Percentiles rank a stretch among this genome's conserved stretches.
Conservation (phyloP, 2,329 filamentous ascomycete species). For the Pseudogymnoascus sp. region DNA sequence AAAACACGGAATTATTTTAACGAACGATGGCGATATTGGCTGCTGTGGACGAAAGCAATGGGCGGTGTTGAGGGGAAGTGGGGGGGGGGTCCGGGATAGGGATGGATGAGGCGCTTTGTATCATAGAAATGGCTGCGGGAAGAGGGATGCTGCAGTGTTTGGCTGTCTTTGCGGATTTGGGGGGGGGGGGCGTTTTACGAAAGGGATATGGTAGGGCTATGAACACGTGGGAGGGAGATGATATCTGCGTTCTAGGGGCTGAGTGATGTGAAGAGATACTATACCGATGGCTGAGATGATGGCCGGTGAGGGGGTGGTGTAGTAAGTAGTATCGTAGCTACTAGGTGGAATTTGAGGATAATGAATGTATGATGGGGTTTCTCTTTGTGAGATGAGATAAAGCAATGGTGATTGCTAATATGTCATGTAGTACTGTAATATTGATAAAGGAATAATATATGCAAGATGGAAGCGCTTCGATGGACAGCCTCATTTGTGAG, state of each 20-base stretch:
- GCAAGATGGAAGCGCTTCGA: neutral
- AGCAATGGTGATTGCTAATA: neutral
- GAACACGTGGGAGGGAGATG: neutral
- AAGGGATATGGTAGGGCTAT: neutral
- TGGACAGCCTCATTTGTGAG: neutral
- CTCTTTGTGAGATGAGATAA: neutral
- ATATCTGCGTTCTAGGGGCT: neutral
- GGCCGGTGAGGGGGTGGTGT: neutral
- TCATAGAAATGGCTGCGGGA: neutral
- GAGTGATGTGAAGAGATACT: neutral
- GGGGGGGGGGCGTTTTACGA: neutral
- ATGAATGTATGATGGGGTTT: neutral
- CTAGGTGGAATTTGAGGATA: conserved; percentile 1
- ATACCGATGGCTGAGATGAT: neutral
- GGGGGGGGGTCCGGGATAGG: neutral
- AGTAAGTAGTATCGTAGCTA: conserved; percentile 2
- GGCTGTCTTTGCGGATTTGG: neutral
- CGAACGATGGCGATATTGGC: neutral
- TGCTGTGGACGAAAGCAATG: neutral
- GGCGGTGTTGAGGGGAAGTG: neutral
- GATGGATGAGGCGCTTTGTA: neutral
- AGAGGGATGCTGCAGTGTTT: neutral
- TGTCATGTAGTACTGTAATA: neutral
- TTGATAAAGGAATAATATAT: neutral
- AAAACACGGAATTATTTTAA: neutral